Evolutionary conservation across 176 grass and related monocot genomes (phyloP), one percentile per base, ranked within the genome.

Genomic region (Bonia amplexicaulis): DNA sequence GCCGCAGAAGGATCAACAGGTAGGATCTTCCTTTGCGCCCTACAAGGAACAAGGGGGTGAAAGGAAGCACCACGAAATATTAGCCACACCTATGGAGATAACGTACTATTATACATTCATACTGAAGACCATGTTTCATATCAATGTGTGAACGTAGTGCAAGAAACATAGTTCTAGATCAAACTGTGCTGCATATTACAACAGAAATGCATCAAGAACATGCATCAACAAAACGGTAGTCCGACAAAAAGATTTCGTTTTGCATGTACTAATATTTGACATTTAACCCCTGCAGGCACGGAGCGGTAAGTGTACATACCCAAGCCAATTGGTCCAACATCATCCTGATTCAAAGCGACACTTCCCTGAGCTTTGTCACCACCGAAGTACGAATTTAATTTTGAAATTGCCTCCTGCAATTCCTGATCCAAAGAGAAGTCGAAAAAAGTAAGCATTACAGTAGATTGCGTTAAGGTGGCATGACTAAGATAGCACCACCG

Each of bases 1-100:
- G 70, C 41, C 91, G 82, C 22, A 98, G 64, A 31, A 98, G 89
- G 42, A 95, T 85, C 29, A 98, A 70, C 66, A 98, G 53, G 73
- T 84, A 98, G 6, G 93, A 90, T 83, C 91, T 88, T 85, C 93
- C 96, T 85, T 95, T 95, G 58, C 85, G 80, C 60, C 93, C 96
- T 98, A 72, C 51, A 88, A 62, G 11, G 46, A 79, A 87, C 39
- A 85, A 62, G 3, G 58, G 2, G 1, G 0, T 31, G 31, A 80
- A 44, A 79, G 19, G 20, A 57, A 80, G 22, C 20, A 65, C 39
- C 19, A 22, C 16, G 49, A 72, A 29, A 76, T 9, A 68, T 40
- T 76, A 80, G 44, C 13, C 9, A 52, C 54, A 41, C 25, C 57
- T 26, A 3, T 44, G 26, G 17, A 35, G 17, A 57, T 35, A 58